Conservation (phyloP, 345 rosid genomes). For the Eucalyptus shirleyi region DNA sequence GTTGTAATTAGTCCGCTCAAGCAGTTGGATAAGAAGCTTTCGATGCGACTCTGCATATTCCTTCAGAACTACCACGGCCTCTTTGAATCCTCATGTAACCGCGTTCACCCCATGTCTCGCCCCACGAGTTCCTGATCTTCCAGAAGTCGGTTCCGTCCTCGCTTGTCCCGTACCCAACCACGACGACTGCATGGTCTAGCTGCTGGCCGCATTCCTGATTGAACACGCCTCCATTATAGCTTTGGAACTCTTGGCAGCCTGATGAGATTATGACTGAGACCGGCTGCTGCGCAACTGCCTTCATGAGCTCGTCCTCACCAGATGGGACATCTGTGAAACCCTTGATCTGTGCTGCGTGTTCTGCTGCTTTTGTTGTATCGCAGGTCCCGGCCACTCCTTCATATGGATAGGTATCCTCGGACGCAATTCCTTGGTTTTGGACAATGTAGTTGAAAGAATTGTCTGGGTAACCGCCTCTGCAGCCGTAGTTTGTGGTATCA, state of each 20-base stretch:
- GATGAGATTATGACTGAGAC: not conserved
- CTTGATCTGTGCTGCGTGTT: not conserved
- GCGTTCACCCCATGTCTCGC: not conserved
- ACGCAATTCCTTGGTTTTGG: not conserved
- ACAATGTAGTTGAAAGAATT: not conserved
- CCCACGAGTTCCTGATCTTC: not conserved
- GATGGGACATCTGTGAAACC: not conserved
- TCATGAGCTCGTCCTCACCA: not conserved
- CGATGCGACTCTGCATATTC: not conserved
- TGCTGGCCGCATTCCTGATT: not conserved
- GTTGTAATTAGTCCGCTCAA: not conserved
- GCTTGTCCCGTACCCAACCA: not conserved
- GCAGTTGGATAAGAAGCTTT: not conserved
- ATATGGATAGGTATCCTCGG: not conserved
- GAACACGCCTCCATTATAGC: not conserved
- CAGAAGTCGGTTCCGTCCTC: not conserved
- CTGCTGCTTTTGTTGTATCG: not conserved
- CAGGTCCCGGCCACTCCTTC: not conserved
- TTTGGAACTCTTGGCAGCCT: not conserved
- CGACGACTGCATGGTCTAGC: not conserved
- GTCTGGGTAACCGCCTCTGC: not conserved
- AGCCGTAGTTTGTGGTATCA: not conserved
- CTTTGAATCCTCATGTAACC: not conserved
- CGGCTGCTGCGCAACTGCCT: not conserved
- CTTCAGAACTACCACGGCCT: not conserved